Evolutionary conservation across 805 yeast genomes (phyloP), one percentile per base, ranked within the genome.

Genomic region (Teunomyces aglyptinius): DNA sequence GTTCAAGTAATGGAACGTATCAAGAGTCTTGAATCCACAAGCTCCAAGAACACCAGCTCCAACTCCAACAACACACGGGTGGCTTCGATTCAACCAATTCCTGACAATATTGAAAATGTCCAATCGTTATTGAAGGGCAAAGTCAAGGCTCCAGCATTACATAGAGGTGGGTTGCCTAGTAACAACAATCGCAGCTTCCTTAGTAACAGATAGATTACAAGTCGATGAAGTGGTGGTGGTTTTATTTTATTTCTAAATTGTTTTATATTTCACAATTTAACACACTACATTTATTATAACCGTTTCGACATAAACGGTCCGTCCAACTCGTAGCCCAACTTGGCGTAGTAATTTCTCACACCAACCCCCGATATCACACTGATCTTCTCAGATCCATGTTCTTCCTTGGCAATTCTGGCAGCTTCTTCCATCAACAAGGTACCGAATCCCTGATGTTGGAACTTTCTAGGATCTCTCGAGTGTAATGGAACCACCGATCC

Each of bases 381-480:
- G 31, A 94, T 86, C 71, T 94, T 94, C 44, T 77, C 73, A 4
- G 96, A 85, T 0, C 97, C 96, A 64, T 94, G 99, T 64, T 94
- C 99, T 59, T 90, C 97, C 43, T 83, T 78, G 1, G 99, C 94
- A 49, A 94, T 94, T 54, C 97, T 79, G 59, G 89, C 98, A 3
- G 99, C 99, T 67, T 94, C 99, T 67, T 94, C 98, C 99, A 94
- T 94, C 43, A 94, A 70, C 58, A 94, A 75, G 5, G 99, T 92
- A 52, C 99, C 99, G 64, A 92, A 94, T 16, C 99, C 99, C 75
- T 94, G 99, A 73, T 94, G 99, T 71, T 94, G 99, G 75, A 94
- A 94, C 67, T 94, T 94, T 60, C 96, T 80, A 39, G 99, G 99
- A 68, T 94, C 99, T 55, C 98, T 79, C 3, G 95, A 86, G 65